phyloP scores from a whole-genome alignment of 225 moss, liverwort and hornwort genomes.

The Pseudoscleropodium purum region DNA sequence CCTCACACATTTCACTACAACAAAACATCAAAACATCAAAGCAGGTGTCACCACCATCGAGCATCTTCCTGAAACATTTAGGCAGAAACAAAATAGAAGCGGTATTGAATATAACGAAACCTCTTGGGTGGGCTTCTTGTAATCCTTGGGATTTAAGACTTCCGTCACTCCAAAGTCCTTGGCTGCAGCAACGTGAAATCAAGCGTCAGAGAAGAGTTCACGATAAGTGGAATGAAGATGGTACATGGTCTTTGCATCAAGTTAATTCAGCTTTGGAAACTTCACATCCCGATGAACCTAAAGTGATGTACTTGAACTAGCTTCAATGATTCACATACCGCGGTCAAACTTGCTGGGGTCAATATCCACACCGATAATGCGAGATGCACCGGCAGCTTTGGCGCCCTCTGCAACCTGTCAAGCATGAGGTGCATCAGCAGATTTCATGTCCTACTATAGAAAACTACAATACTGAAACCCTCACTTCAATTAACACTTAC shows the following conservation, averaged over 20 bases:
- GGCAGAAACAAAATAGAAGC: not conserved
- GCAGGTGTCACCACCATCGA: not conserved
- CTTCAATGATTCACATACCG: slow-evolving; percentile 26
- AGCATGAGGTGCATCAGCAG: not conserved
- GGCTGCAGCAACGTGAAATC: slow-evolving; percentile 31
- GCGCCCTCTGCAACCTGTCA: slow-evolving; percentile 77
- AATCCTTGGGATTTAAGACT: slow-evolving; percentile 73
- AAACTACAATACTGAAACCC: not conserved
- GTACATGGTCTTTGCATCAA: not conserved
- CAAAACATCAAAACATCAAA: not conserved
- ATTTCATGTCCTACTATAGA: not conserved
- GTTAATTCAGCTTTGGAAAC: not conserved
- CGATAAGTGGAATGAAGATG: not conserved
- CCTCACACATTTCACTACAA: not conserved
- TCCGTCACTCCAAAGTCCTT: slow-evolving; percentile 76
- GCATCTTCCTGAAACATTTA: not conserved
- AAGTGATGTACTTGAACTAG: not conserved
- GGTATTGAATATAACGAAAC: slow-evolving; percentile 5
- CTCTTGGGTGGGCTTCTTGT: slow-evolving; percentile 71
- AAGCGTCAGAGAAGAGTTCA: slow-evolving; percentile 3
- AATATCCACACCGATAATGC: slow-evolving; percentile 88
- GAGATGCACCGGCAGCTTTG: slow-evolving; percentile 75
- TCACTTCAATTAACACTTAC: not conserved
- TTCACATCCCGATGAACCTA: not conserved
- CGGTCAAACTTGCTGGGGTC: slow-evolving; percentile 58